A percentile compares a stretch with the other conserved stretches of the same genome.
Conservation (phyloP, 805 yeast genomes). For the Monosporozyma aerobia region DNA sequence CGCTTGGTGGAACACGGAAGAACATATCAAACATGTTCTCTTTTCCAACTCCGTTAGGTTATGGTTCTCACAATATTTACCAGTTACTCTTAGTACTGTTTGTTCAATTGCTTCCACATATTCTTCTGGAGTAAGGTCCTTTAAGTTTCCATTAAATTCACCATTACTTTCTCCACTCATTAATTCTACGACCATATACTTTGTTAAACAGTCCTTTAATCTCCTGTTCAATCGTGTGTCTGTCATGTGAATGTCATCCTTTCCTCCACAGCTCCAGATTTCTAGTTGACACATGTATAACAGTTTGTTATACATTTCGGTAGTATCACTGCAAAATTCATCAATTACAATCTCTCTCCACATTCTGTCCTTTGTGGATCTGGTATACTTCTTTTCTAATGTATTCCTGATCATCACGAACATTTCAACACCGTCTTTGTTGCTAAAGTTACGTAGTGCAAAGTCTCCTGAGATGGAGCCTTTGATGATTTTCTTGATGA, state of each 20-base stretch:
- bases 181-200: too few relatives aligned
- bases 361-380: not conserved
- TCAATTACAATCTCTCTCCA: not conserved
- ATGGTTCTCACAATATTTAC: not conserved
- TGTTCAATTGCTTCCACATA: too few relatives aligned
- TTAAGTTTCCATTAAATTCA: too few relatives aligned
- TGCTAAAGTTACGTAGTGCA: not conserved
- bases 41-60: too few relatives aligned
- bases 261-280: not conserved
- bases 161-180: too few relatives aligned
- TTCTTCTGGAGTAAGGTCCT: too few relatives aligned
- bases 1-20: not conserved
- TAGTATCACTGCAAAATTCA: not conserved
- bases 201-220: too few relatives aligned
- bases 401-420: not conserved
- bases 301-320: not conserved
- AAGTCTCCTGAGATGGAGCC: not conserved
- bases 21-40: not conserved
- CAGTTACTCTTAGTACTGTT: not conserved
- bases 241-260: too few relatives aligned
- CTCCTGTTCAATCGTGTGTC: too few relatives aligned
- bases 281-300: not conserved
- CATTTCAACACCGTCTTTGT: not conserved
- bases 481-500: not conserved
- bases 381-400: not conserved